Percentiles rank a stretch among this genome's conserved stretches.
Evolutionary conservation across 2,329 filamentous ascomycete species (phyloP).

Genomic region (Rosellinia necatrix): DNA sequence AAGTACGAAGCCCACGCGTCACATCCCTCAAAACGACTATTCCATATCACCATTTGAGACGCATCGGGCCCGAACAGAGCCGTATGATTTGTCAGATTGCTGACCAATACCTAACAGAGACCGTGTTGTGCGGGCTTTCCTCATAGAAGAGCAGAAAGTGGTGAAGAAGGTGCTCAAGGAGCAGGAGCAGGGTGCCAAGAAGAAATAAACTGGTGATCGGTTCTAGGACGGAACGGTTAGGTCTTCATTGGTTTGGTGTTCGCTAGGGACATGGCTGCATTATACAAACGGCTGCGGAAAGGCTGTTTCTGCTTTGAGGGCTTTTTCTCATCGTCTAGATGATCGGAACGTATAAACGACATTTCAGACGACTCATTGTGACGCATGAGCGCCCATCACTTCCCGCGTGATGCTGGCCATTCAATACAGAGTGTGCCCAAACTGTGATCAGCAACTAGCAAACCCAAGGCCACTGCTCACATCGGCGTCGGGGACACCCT

Average conservation of each 20-base stretch:
- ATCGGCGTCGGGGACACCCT: neutral
- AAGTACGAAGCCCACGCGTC: slow-evolving; percentile 49
- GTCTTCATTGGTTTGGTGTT: slow-evolving; percentile 45
- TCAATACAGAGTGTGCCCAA: slow-evolving; percentile 6
- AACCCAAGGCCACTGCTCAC: slow-evolving; percentile 7
- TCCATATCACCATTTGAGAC: neutral
- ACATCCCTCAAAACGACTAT: neutral
- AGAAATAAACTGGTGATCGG: slow-evolving; percentile 62
- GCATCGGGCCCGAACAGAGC: neutral
- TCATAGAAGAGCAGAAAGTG: slow-evolving; percentile 99
- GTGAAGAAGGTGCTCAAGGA: slow-evolving; percentile 99
- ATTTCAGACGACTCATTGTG: slow-evolving; percentile 31
- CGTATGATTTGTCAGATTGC: neutral
- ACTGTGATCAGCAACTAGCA: slow-evolving; percentile 15
- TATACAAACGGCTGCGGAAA: slow-evolving; percentile 38
- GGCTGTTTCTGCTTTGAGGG: slow-evolving; percentile 41
- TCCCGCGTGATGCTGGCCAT: slow-evolving; percentile 5
- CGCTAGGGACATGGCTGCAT: slow-evolving; percentile 42
- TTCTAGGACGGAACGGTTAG: slow-evolving; percentile 40
- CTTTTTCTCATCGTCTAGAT: slow-evolving; percentile 42
- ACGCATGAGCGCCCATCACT: slow-evolving; percentile 17
- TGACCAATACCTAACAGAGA: slow-evolving; percentile 53
- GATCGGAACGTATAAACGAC: slow-evolving; percentile 43
- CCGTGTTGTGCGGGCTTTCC: slow-evolving; percentile 95
- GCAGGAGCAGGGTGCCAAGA: slow-evolving; percentile 76